Base-by-base conservation (phyloP, 306 rosid genomes). In the Purshia tridentata region DNA sequence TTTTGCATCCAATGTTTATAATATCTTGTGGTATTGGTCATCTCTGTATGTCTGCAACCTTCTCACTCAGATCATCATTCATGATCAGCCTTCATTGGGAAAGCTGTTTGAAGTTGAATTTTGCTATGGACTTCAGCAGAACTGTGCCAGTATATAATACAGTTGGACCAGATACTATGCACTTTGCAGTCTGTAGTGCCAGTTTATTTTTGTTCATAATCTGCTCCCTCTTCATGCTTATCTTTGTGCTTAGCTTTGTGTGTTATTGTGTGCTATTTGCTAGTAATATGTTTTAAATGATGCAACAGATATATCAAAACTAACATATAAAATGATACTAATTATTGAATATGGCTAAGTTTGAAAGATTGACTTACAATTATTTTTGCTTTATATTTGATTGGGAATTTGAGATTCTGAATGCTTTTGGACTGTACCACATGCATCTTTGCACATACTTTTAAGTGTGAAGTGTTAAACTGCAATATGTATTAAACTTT, bases 191-290 rank as follows among this genome's bases (percentile, higher is more conserved):
- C 40, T 66, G 53, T 46, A 65, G 40, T 20, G 23, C 37, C 9
- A 11, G 19, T 47, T 66, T 29, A 8, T 9, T 8, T 63, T 63
- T 41, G 7, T 56, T 56, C 1, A 1, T 9, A 19, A 10, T n/a
- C 22, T 42, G 19, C 54, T 29, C 44, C 18, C 19, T 23, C 22
- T 0, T n/a, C 72, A 16, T 35, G 37, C 35, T 61, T 6, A 23
- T 74, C 23, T 20, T 45, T 65, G 53, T 35, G 37, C 35, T 61
- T 6, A 23, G 65, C 23, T 20, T 45, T 65, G 53, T 16, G 42
- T 37, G 77, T 50, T 67, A 58, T 35, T 35, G 10, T 29, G 44
- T 65, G 23, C 53, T 65, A 19, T 41, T 66, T 66, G 12, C 20
- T 47, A 4, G 19, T 67, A 8, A 49, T 49, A 9, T 50, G 29